Conservation (phyloP, 23 red algal species). For the Gracilaria caudata region DNA sequence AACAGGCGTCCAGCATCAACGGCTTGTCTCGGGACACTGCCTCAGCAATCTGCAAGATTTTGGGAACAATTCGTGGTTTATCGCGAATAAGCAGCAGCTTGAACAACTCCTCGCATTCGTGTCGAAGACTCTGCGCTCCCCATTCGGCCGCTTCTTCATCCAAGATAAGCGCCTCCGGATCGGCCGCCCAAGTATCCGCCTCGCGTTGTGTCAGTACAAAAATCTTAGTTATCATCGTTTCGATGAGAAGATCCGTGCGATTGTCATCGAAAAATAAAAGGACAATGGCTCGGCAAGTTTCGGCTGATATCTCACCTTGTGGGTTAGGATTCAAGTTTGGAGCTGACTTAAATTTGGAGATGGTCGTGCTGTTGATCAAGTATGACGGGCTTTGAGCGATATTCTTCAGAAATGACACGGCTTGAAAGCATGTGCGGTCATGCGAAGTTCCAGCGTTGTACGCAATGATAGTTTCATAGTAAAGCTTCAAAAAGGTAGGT, state of each 20-base stretch:
- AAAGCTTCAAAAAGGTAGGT: slow-evolving; percentile 55
- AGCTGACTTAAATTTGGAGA: slow-evolving; percentile 28
- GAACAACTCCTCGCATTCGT: slow-evolving; percentile 71
- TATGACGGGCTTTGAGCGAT: slow-evolving; percentile 36
- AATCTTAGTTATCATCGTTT: slow-evolving; percentile 59
- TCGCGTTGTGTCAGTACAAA: slow-evolving; percentile 57
- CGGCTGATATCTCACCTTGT: slow-evolving; percentile 15
- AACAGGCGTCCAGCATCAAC: slow-evolving; percentile 64
- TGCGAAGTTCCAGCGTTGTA: slow-evolving; percentile 31
- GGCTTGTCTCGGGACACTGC: slow-evolving; percentile 53
- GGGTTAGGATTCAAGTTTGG: slow-evolving; percentile 35
- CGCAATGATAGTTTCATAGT: slow-evolving; percentile 39
- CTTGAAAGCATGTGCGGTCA: slow-evolving; percentile 52
- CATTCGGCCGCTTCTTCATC: slow-evolving; percentile 67
- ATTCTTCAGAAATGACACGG: slow-evolving; percentile 48
- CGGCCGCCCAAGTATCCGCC: slow-evolving; percentile 53
- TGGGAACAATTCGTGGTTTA: slow-evolving; percentile 47
- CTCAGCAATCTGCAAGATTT: slow-evolving; percentile 36
- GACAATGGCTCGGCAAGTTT: slow-evolving; percentile 50
- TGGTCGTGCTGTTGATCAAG: slow-evolving; percentile 25
- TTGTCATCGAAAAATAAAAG: slow-evolving; percentile 64
- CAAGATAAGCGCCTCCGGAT: slow-evolving; percentile 60
- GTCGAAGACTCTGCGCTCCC: slow-evolving; percentile 57
- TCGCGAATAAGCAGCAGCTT: slow-evolving; percentile 52
- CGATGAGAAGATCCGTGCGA: slow-evolving; percentile 29